Percentiles rank a stretch among this genome's conserved stretches.
These are phyloP conservation scores for Wickerhamiella spandovensis DNA, from an alignment of 805 yeast species.

Conservation along the genomic window DNA sequence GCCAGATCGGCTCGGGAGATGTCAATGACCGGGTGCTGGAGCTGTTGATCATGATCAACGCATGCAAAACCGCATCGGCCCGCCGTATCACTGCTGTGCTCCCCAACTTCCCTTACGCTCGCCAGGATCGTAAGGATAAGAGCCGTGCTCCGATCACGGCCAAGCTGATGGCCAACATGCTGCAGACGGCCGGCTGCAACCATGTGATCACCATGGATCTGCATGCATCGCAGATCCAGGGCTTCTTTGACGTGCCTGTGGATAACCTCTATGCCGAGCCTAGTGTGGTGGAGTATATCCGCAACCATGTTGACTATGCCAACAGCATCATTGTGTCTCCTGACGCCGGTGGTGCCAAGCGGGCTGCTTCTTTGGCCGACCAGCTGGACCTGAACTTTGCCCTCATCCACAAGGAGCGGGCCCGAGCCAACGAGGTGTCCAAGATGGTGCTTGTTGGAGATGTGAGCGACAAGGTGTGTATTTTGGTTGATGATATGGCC, in stretches of 20 bases:
- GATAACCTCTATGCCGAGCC: slow-evolving; percentile 97
- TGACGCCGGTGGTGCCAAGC: slow-evolving; percentile 98
- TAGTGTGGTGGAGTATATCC: slow-evolving; percentile 70
- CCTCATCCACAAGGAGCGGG: slow-evolving; percentile 92
- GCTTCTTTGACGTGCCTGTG: slow-evolving; percentile 90
- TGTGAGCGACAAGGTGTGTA: slow-evolving; percentile 71
- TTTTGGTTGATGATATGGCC: slow-evolving; percentile 94
- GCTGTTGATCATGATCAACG: slow-evolving; percentile 77
- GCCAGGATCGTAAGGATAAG: slow-evolving; percentile 95
- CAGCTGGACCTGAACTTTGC: slow-evolving; percentile 88
- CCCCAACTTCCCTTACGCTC: slow-evolving; percentile 94
- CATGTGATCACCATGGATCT: slow-evolving; percentile 96
- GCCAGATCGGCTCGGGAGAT: slow-evolving; percentile 74
- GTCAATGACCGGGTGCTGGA: slow-evolving; percentile 84
- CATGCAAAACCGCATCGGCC: slow-evolving; percentile 91
- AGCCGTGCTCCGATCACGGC: slow-evolving; percentile 96
- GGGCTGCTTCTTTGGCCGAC: slow-evolving; percentile 96
- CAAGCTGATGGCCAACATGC: slow-evolving; percentile 80
- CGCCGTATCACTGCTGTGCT: slow-evolving; percentile 88
- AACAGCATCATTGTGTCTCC: slow-evolving; percentile 81
- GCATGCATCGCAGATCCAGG: slow-evolving; percentile 97
- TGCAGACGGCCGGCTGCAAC: slow-evolving; percentile 90
- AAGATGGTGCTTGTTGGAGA: slow-evolving; percentile 96
- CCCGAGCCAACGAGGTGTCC: slow-evolving; percentile 92
- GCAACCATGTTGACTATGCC: slow-evolving; percentile 41